Base-by-base conservation (phyloP, 805 yeast genomes). In the Lipomyces chichibuensis region DNA sequence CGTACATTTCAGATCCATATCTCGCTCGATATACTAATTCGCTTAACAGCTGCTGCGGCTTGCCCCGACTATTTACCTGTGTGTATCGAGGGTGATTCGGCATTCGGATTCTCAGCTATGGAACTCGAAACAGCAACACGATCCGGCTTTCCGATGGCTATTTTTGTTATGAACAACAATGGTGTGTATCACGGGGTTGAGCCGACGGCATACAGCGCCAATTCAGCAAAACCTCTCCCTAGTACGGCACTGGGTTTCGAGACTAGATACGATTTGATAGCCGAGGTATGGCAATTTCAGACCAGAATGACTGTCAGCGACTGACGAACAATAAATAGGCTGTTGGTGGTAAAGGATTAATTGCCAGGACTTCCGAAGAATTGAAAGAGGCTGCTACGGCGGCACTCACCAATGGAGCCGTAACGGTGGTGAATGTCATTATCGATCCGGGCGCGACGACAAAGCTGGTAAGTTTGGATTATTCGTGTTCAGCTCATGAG, bases 1-100 rank as follows among this genome's bases (percentile, higher is more conserved):
- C 6, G 64, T 59, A 2, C 2, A 13, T 6, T 29, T 25, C n/a
- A 14, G 14, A 53, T 14, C 20, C 9, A 13, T 3, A 7, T 29
- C 7, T n/a, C 17, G 5, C 11, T 13, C 5, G 13, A n/a, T 11
- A 13, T 37, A 13, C 23, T 25, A 27, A 23, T 54, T 29, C 13
- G 23, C 14, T 8, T 39, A 2, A n/a, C 17, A 61, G 69, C 71
- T 17, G 69, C 72, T 1, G 62, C 54, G 3, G 73, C 73, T n/a
- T 35, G 43, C 35, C 72, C 73, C 0, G 72, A 77, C 0, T 77
- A 80, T 55, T 75, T 78, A 5, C 86, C 87, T 0, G 76, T 89
- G 2, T 85, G 88, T 6, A 85, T 88, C 37, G 89, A 87, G 74
- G 93, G 92, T 6, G 92, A 89, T 74, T 88, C 92, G 0, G 92